Evolutionary conservation across 2,329 filamentous ascomycete genomes (phyloP), one percentile per base, ranked within the genome.

Genomic region (Colletotrichum cordylinicola): DNA sequence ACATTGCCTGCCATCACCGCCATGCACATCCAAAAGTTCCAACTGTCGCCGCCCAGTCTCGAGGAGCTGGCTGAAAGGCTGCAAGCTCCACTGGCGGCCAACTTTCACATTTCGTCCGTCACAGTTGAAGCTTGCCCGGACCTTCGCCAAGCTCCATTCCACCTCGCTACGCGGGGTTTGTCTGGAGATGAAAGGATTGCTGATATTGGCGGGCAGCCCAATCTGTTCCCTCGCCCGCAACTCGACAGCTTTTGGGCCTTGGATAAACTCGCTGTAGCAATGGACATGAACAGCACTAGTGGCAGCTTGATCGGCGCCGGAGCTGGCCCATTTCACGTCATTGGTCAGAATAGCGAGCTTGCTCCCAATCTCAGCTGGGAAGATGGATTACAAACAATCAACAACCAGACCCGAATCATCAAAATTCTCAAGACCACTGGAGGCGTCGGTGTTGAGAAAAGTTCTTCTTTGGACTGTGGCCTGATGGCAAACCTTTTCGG

Each of bases 401-500:
- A 60, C 7, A 85, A 85, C 67, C 67, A 77, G 24, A 83, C 82
- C 1, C 79, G 80, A 18, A 81, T 81, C 31, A 80, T 80, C 3
- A 80, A 81, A 67, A 77, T 83, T 33, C 70, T 79, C 4, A 48
- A 67, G 2, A 72, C 79, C n/a, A 72, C 67, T 2, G 80, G 79
- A n/a, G 71, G 62, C 4, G 68, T 78, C 13, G 67, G 76, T 8
- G 81, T 82, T 21, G 75, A 80, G n/a, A 77, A 76, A 18, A 79
- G 79, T 16, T 21, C 78, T 0, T 82, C 77, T 4, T 79, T 81
- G 2, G 84, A 84, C 35, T 87, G 83, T 74, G 85, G 79, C 0
- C 77, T 88, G 10, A 88, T 88, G 87, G 82, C 82, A 43, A 88
- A 88, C 68, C 78, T 88, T 0, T 86, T 83, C 62, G 85, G 86